Evolutionary conservation across 495 filamentous ascomycete genomes (phyloP).

Genomic region (Xylaria grammica): DNA sequence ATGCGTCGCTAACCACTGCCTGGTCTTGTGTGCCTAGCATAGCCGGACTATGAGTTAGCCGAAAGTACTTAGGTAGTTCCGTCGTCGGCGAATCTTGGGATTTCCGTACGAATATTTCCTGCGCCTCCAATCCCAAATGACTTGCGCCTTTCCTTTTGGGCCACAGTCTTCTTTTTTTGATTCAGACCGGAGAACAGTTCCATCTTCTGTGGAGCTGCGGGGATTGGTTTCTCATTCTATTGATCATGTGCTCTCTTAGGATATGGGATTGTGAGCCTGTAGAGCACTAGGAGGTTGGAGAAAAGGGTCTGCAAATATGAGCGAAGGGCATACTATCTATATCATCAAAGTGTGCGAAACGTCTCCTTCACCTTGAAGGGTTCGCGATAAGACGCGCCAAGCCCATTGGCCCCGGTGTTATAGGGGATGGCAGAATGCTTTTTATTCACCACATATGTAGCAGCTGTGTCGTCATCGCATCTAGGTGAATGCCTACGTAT

Average conservation of each 20-base stretch:
- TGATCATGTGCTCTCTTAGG: background rate
- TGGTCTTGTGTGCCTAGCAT: background rate
- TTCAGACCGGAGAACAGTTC: slow-evolving; percentile 1
- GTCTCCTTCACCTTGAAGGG: background rate
- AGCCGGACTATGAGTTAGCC: background rate
- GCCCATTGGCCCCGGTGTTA: slow-evolving; percentile 4
- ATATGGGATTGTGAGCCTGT: background rate
- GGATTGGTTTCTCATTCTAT: background rate
- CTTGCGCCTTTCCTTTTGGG: slow-evolving; percentile 24
- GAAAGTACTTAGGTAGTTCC: background rate
- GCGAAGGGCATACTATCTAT: background rate
- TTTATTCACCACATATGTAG: background rate
- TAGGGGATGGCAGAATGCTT: background rate
- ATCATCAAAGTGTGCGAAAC: too few species aligned
- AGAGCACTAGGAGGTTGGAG: background rate
- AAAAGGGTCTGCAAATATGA: background rate
- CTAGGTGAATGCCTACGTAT: background rate
- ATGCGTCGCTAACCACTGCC: slow-evolving; percentile 3
- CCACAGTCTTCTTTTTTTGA: slow-evolving; percentile 8
- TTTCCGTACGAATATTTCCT: slow-evolving; percentile 37
- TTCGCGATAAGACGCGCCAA: background rate
- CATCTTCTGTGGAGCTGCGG: background rate
- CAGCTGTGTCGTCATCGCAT: slow-evolving; percentile 12
- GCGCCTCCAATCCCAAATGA: slow-evolving; percentile 43
- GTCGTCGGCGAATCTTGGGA: background rate